Evolutionary conservation across 1,284 basidiomycete species (phyloP), one percentile per base, ranked within the genome.

Genomic region (Butyriboletus regius): DNA sequence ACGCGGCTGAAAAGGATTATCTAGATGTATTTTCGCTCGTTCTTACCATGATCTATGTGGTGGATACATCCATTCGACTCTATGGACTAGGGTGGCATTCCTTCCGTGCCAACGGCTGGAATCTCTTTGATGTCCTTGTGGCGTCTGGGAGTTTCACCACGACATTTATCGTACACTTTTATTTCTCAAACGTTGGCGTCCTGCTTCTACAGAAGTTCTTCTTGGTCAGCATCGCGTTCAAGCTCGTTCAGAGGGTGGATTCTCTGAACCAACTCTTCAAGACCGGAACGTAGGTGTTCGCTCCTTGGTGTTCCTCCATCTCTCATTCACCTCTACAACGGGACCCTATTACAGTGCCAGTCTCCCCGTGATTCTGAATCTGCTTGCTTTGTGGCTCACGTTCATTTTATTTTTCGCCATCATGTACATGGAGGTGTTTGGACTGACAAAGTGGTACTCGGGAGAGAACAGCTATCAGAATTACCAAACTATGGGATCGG

Each of bases 211-310:
- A 97, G 65, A 98, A 97, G 70, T 76, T 98, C 12, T 98, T 98
- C 71, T 76, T 98, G 39, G 91, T 95, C 55, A 85, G 85, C 56
- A 89, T 97, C 46, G 85, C 91, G 0, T 86, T 98, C 76, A 98
- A 98, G 70, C 78, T 98, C 20, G 90, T 97, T 1, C 91, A 97
- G 65, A 80, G 89, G 45, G 88, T 85, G 54, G 86, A 92, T 61
- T 84, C 82, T 55, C 75, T 98, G 52, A 98, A 98, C 62, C 91
- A 96, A 70, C 75, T 98, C 17, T 98, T 98, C 80, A 97, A 97
- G 71, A 97, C 93, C 7, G 90, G 91, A 2, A 79, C 91, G 89
- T 93, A 72, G 57, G 90, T 75, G 26, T 7, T 28, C 7, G 18
- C 3, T 40, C 33, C 20, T 43, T 49, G 14, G 26, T 18, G 39